Evolutionary conservation across 345 rosid genomes (phyloP), one percentile per base, ranked within the genome.

Genomic region (Carallia pectinifolia): DNA sequence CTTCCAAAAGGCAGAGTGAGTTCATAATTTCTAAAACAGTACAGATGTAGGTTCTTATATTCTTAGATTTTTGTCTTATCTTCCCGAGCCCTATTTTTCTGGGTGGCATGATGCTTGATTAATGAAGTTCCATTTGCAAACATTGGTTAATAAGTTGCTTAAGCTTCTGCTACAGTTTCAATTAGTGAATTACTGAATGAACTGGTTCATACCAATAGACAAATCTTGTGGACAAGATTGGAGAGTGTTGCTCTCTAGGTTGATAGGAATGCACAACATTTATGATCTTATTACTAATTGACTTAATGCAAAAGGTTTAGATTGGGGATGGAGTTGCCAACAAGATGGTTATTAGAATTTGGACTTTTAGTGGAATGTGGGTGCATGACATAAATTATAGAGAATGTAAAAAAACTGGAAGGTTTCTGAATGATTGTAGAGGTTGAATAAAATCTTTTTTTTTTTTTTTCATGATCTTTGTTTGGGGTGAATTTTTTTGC

Each of bases 1-100:
- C 97, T 95, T 76, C 99, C 99, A 30, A 92, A 95, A 80, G 97
- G 97, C 74, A 86, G 97, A 89, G 98, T 90, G 69, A 88, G 93
- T 77, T 67, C 23, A 52, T 30, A 29, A 27, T 65, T 68, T 65
- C 37, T 64, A 31, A 69, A 68, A 62, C 70, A 59, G 53, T 10
- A 29, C 37, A 23, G 7, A 23, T 56, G 18, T n/a, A 17, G 16
- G 10, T 44, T 6, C 17, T 36, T 58, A 47, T 40, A 10, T 56
- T n/a, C 47, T 76, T 62, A 18, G n/a, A n/a, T 44, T 44, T 44
- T 44, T 4, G 12, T 44, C 50, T 44, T 44, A 44, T 44, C 50
- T 12, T 44, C 50, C 12, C 17, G 0, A 44, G 50, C 50, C 64
- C 36, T 66, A 31, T 69, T 48, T 72, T 34, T 52, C 9, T 19